Evolutionary conservation across 2,329 filamentous ascomycete genomes (phyloP), one percentile per base, ranked within the genome.

Genomic region (Ploettnerulaceae sp.): DNA sequence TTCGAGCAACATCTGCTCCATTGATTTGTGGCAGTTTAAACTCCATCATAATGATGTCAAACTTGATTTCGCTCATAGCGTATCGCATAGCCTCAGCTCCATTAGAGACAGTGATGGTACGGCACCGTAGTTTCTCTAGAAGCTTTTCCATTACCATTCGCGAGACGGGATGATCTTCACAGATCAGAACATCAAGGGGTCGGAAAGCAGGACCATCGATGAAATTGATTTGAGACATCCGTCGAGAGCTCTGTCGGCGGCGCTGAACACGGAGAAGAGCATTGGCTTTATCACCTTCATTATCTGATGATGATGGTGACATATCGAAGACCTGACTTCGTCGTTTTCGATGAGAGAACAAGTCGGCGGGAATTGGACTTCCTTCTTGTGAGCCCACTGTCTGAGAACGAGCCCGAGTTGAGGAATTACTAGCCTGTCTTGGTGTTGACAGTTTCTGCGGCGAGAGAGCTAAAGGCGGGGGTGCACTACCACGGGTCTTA

Each of bases 61-160:
- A 98, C 62, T 97, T 95, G 63, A 98, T 91, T 63, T 97, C 91
- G 61, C 91, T 91, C 74, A 95, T 87, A 21, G 93, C 89, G 67
- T 93, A 95, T 17, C 91, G 82, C 59, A 95, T 84, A 8, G 91
- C 93, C 63, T 98, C 93, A 0, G 88, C 84, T 1, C 93, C 93
- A 57, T 90, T 95, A 3, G 84, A 77, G 4, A 93, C 91, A 2
- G 88, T 89, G 60, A 98, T 93, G 7, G 91, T 96, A 32, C 93
- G 86, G 61, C 93, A 98, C 26, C 89, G 85, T 26, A 97, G 73
- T 68, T 97, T 98, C 66, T 98, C 93, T 42, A 98, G 76, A 6
- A 98, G 71, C 59, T 95, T 93, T 64, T 98, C 93, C 91, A 98
- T 97, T n/a, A 98, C 91, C 72, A 98, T 82, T 17, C 91, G 81